A percentile compares a stretch with the other conserved stretches of the same genome.
These are phyloP conservation scores for Samsoniella hepiali DNA, from an alignment of 2,329 filamentous ascomycete genomes.

Conservation along the genomic window DNA sequence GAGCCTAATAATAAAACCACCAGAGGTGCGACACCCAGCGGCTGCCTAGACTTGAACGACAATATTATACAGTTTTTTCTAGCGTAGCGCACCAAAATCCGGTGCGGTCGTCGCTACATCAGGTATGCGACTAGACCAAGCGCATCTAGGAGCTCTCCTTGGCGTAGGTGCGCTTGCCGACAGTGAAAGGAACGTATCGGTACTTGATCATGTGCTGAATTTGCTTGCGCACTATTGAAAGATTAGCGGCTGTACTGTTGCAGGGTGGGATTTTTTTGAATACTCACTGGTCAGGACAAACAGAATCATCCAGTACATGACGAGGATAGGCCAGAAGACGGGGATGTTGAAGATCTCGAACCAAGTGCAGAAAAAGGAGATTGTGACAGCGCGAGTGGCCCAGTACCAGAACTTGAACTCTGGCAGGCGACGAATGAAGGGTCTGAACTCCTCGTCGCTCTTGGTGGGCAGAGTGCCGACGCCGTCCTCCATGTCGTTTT, in stretches of 20 bases:
- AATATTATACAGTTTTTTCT: slow-evolving; percentile 12
- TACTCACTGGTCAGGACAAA: slow-evolving; percentile 90
- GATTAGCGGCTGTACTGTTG: slow-evolving; percentile 12
- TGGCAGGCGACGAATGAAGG: slow-evolving; percentile 91
- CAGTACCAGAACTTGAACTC: slow-evolving; percentile 99
- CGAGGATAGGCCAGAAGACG: slow-evolving; percentile 97
- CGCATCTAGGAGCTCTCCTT: slow-evolving; percentile 52
- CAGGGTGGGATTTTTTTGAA: not conserved
- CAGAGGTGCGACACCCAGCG: not conserved
- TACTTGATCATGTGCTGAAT: slow-evolving; percentile 99
- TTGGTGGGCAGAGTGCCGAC: slow-evolving; percentile 83
- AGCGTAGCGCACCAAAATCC: not conserved
- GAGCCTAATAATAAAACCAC: not conserved
- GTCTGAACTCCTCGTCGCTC: slow-evolving; percentile 94
- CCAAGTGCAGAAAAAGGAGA: slow-evolving; percentile 87
- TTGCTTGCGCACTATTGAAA: slow-evolving; percentile 82
- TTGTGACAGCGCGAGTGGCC: slow-evolving; percentile 79
- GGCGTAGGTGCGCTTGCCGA: slow-evolving; percentile 81
- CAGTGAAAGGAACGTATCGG: slow-evolving; percentile 90
- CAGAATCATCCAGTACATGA: slow-evolving; percentile 98
- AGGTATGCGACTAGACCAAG: not conserved
- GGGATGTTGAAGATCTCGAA: slow-evolving; percentile 93
- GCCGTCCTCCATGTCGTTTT: slow-evolving; percentile 96
- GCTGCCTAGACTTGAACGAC: not conserved
- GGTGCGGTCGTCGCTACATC: not conserved